phyloP scores from a whole-genome alignment of 345 rosid species.

The Corymbia maculata region DNA sequence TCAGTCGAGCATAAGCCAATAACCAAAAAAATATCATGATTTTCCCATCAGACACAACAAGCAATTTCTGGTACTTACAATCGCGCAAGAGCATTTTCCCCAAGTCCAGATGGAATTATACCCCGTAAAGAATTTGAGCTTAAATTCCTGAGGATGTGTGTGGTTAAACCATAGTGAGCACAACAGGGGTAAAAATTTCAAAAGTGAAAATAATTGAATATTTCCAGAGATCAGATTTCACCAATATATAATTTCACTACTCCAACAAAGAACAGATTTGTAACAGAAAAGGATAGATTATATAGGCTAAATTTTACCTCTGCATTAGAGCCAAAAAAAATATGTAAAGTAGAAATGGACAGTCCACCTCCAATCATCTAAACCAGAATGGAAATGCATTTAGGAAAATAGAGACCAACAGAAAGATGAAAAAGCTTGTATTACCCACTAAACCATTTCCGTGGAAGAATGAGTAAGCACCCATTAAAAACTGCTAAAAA shows the following conservation, averaged over 20 bases:
- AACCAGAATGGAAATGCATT: not conserved
- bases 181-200: not conserved
- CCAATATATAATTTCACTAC: not conserved
- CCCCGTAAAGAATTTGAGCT: slow-evolving; percentile 74
- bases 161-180: not conserved
- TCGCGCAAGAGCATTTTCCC: slow-evolving; percentile 56
- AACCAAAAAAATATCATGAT: not conserved
- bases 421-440: not conserved
- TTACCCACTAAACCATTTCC: not conserved
- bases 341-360: not conserved
- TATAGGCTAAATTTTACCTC: not conserved
- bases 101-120: slow-evolving; percentile 63
- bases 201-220: not conserved
- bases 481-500: not conserved
- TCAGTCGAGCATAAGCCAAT: not conserved
- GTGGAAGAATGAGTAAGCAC: not conserved
- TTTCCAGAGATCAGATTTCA: not conserved
- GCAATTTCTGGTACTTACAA: slow-evolving; percentile 45
- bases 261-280: not conserved
- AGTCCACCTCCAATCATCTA: not conserved
- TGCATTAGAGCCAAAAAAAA: not conserved
- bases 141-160: slow-evolving; percentile 48
- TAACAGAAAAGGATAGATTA: not conserved
- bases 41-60: not conserved
- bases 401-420: not conserved